phyloP scores from a whole-genome alignment of 306 rosid species.

The Myrica gale region DNA sequence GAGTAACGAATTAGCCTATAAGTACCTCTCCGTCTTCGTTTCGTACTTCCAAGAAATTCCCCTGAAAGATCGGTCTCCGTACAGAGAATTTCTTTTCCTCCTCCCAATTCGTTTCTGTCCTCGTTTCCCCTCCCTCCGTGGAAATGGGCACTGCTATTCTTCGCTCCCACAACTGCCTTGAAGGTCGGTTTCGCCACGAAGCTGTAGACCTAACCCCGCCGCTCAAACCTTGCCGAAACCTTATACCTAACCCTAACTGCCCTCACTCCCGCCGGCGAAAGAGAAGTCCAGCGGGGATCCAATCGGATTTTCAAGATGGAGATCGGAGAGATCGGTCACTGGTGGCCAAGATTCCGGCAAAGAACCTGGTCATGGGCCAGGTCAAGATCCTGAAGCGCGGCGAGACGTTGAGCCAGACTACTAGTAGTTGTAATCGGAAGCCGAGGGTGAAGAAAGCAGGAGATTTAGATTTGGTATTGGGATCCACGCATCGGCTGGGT shows the following conservation, averaged over 20 bases:
- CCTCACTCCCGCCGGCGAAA: conserved; percentile 46
- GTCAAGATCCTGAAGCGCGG: conserved; percentile 86
- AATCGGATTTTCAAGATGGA: conserved; percentile 14
- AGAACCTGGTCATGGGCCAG: conserved; percentile 54
- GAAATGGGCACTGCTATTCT: conserved; percentile 58
- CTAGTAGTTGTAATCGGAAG: conserved; percentile 2
- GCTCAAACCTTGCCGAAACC: not conserved
- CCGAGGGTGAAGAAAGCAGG: conserved; percentile 16
- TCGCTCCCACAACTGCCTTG: conserved; percentile 45
- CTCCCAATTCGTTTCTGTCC: not conserved
- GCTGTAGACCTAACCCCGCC: conserved; percentile 20
- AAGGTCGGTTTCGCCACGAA: conserved; percentile 33
- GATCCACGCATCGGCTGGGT: conserved; percentile 68
- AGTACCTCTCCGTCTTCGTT: not conserved
- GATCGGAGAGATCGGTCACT: conserved; percentile 25
- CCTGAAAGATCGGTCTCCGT: not conserved
- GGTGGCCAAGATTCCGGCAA: conserved; percentile 27
- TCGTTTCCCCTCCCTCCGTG: not conserved
- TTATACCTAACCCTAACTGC: not conserved
- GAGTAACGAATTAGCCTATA: too few species aligned
- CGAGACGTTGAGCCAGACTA: conserved; percentile 40
- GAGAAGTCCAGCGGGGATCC: conserved; percentile 41
- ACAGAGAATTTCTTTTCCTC: not conserved
- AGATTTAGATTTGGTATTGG: conserved; percentile 40
- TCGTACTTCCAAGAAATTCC: too few species aligned